Conservation (phyloP, 805 yeast species). For the Candida chauliodis region DNA sequence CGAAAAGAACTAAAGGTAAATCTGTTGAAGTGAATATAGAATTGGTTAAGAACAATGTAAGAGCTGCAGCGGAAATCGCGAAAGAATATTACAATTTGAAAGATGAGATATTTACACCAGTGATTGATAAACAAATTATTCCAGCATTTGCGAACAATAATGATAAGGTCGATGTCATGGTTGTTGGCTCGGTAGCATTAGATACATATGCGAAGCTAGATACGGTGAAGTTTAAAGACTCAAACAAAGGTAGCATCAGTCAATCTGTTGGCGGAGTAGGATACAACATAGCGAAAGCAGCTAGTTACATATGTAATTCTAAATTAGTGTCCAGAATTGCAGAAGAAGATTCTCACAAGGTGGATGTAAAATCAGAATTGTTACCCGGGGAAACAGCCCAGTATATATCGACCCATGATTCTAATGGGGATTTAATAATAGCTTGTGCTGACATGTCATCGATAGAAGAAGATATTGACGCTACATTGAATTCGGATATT, state of each 20-base stretch:
- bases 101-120: background rate
- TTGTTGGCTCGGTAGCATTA: conserved; percentile 74
- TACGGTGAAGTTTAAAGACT: conserved; percentile 44
- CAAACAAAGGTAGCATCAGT: conserved; percentile 63
- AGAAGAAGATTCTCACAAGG: conserved; percentile 50
- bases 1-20: conserved; percentile 63
- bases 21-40: conserved; percentile 69
- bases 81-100: conserved; percentile 31
- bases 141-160: background rate
- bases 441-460: conserved; percentile 88
- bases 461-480: conserved; percentile 44
- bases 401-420: conserved; percentile 66
- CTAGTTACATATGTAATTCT: conserved; percentile 27
- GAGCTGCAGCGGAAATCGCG: conserved; percentile 66
- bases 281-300: conserved; percentile 69
- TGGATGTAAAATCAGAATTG: conserved; percentile 38
- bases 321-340: conserved; percentile 61
- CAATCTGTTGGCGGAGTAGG: conserved; percentile 83
- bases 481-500: conserved; percentile 46
- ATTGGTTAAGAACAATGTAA: conserved; percentile 76
- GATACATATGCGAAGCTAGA: conserved; percentile 60
- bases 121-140: background rate
- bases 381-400: conserved; percentile 55
- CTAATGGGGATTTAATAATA: conserved; percentile 58
- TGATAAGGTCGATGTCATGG: background rate